Evolutionary conservation across 2,329 filamentous ascomycete species (phyloP), one percentile per base, ranked within the genome.

Genomic region (Cyanodermella asteris): DNA sequence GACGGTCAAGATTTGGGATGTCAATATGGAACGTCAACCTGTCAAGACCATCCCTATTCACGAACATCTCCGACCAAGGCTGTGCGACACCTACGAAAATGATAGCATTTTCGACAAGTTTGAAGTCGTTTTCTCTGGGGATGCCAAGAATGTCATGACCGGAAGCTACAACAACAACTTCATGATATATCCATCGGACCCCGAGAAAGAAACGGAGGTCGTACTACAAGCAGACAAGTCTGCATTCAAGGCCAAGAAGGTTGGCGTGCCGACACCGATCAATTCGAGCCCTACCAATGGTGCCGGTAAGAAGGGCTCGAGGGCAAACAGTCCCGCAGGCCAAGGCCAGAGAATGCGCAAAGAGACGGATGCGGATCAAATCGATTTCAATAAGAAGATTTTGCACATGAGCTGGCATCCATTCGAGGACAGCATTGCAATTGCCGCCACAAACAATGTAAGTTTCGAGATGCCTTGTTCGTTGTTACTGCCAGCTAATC

Each of bases 161-260:
- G 87, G 87, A 39, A 93, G 81, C 46, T 97, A 97, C 61, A 97
- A 97, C 64, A 97, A 97, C 59, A 97, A 97, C 57, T 94, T 97
- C 61, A 97, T 97, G 87, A 97, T 97, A 44, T 97, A 94, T 49
- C 87, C 87, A 4, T 87, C 82, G 14, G 84, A 94, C 42, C 77
- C 82, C 5, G 78, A 84, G 37, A 90, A 90, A 55, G 87, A 97
- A 46, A 84, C 84, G 3, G 87, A 97, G 50, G 82, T 97, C 23
- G 87, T 97, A 23, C 59, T 97, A 29, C 87, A 97, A 50, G 87
- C 87, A 19, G 87, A 97, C 49, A 97, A 97, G 59, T 91, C 81
- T 28, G 87, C 87, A 7, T 97, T 97, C 68, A 97, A 97, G 57
- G 87, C 87, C 18, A 97, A 97, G 71, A 97, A 94, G 61, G 84